Evolutionary conservation across 1,284 basidiomycete species (phyloP).

Genomic region (Melanopsichium pennsylvanicum): DNA sequence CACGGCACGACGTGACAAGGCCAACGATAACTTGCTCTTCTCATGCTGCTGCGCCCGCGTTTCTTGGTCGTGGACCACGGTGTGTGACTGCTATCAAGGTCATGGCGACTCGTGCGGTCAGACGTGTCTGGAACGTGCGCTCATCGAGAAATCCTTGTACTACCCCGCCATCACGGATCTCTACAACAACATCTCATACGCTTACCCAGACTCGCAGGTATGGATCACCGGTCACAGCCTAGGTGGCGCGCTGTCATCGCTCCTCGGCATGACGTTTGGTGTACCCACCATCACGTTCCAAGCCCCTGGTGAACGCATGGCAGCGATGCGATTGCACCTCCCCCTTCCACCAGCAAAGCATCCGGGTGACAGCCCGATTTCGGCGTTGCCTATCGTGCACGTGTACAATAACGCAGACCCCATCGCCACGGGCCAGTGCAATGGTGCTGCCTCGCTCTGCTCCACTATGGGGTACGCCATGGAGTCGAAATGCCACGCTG

Average conservation of each 20-base stretch:
- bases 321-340: constrained; percentile 84
- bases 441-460: constrained; percentile 55
- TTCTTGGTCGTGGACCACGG: constrained; percentile 92
- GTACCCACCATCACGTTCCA: constrained; percentile 88
- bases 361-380: constrained; percentile 48
- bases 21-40: constrained; percentile 96
- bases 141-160: constrained; percentile 86
- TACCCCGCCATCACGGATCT: constrained; percentile 82
- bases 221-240: constrained; percentile 93
- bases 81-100: constrained; percentile 82
- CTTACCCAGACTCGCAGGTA: constrained; percentile 90
- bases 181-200: constrained; percentile 74
- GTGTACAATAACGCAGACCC: constrained; percentile 83
- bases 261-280: constrained; percentile 91
- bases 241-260: constrained; percentile 84
- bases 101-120: constrained; percentile 74
- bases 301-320: constrained; percentile 86
- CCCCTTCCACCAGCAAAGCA: constrained; percentile 71
- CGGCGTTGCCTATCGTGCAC: constrained; percentile 70
- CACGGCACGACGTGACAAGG: constrained; percentile 87
- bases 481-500: constrained; percentile 76
- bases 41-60: constrained; percentile 96
- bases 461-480: constrained; percentile 63
- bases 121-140: constrained; percentile 79
- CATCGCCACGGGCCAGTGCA: constrained; percentile 67